Percentiles rank a stretch among this genome's conserved stretches.
phyloP scores from a whole-genome alignment of 495 filamentous ascomycete species.

The Tuber borchii region DNA sequence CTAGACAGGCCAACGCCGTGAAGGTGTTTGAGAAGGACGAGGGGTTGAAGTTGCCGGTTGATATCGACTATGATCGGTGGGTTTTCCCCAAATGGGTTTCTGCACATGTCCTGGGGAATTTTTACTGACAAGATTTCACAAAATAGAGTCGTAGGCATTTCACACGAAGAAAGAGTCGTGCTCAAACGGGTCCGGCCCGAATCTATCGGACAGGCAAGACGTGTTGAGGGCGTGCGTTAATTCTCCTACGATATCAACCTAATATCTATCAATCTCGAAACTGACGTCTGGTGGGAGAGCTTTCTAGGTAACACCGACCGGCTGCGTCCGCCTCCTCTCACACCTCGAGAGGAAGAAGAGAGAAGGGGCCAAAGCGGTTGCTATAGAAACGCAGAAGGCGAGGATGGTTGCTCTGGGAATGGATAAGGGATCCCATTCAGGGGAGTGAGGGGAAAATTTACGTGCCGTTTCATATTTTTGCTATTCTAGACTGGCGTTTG shows the following conservation, averaged over 20 bases:
- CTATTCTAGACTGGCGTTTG: conserved; percentile 1
- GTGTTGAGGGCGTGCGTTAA: conserved; percentile 66
- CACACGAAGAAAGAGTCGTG: conserved; percentile 64
- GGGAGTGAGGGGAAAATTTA: background rate
- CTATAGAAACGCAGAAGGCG: conserved; percentile 18
- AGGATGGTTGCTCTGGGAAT: conserved; percentile 20
- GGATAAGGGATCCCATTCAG: background rate
- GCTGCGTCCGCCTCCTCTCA: conserved; percentile 53
- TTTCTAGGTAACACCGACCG: conserved; percentile 52
- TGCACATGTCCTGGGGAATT: background rate
- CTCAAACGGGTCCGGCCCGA: conserved; percentile 68
- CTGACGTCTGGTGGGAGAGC: background rate
- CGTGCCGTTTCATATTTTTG: background rate
- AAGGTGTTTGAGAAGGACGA: conserved; percentile 69
- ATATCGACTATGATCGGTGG: conserved; percentile 64
- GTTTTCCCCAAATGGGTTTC: background rate
- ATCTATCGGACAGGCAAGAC: conserved; percentile 76
- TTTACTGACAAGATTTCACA: background rate
- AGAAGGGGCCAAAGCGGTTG: conserved; percentile 20
- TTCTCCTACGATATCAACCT: background rate
- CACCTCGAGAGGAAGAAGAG: conserved; percentile 44
- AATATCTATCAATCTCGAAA: background rate
- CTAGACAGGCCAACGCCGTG: conserved; percentile 58
- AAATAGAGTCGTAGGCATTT: conserved; percentile 58
- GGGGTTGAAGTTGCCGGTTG: conserved; percentile 60